Evolutionary conservation across 176 grass and related monocot species (phyloP).

Genomic region (Musa troglodytarum): DNA sequence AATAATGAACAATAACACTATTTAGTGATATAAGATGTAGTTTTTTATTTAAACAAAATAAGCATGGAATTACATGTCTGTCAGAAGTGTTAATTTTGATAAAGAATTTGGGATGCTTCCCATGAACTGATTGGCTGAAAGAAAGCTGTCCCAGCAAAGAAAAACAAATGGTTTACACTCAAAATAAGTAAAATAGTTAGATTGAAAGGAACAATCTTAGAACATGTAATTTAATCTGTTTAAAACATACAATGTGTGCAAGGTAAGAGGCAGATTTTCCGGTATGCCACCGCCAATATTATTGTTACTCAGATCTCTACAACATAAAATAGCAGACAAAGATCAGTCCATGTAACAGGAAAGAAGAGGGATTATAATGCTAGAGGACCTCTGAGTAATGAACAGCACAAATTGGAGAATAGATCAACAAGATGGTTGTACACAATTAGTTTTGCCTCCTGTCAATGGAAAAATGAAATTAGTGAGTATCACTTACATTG

Average conservation of each 20-base stretch:
- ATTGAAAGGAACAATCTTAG: not conserved
- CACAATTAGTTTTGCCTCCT: constrained; percentile 13
- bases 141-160: constrained; percentile 41
- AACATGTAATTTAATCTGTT: not conserved
- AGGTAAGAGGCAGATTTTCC: constrained; percentile 67
- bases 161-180: not conserved
- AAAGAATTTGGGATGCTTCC: constrained; percentile 71
- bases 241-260: constrained; percentile 66
- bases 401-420: not conserved
- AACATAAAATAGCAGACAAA: constrained; percentile 8
- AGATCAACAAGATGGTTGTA: constrained; percentile 18
- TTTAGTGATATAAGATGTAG: constrained; percentile 3
- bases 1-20: constrained; percentile 4
- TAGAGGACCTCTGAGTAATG: not conserved
- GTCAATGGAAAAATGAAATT: constrained; percentile 17
- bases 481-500: constrained; percentile 50
- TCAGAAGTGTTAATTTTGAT: constrained; percentile 57
- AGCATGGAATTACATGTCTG: constrained; percentile 47
- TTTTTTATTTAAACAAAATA: constrained; percentile 26
- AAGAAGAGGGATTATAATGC: not conserved
- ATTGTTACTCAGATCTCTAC: constrained; percentile 91
- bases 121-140: constrained; percentile 83
- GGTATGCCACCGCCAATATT: constrained; percentile 93
- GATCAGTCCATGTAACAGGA: not conserved
- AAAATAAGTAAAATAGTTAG: constrained; percentile 14